Percentiles rank a stretch among this genome's conserved stretches.
These are phyloP conservation scores for Naganishia onofrii DNA, from an alignment of 768 basidiomycete species.

Conservation along the genomic window DNA sequence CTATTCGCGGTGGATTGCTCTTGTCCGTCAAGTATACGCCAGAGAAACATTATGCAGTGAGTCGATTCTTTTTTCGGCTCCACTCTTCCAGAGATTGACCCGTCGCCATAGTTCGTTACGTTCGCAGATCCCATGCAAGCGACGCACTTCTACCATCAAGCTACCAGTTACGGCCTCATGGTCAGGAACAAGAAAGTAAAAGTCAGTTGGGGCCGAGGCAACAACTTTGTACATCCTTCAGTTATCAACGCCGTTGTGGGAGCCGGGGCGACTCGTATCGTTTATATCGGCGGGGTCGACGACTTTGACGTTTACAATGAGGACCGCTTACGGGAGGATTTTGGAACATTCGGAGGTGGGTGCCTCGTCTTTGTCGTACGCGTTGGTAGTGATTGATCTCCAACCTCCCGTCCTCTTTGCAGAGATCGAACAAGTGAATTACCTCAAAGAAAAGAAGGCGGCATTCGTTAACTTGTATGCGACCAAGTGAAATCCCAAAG, in stretches of 20 bases:
- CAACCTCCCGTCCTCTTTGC: background rate
- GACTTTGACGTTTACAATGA: constrained; percentile 91
- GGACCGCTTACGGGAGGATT: constrained; percentile 85
- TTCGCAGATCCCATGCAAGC: constrained; percentile 93
- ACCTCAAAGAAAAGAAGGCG: constrained; percentile 85
- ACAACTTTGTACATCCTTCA: constrained; percentile 77
- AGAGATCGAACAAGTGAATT: constrained; percentile 95
- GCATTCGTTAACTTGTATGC: constrained; percentile 60
- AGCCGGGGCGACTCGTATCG: constrained; percentile 89
- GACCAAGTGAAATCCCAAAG: too few relatives aligned
- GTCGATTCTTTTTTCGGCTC: constrained; percentile 47
- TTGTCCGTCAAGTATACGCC: constrained; percentile 93
- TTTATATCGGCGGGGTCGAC: constrained; percentile 91
- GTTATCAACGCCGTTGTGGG: constrained; percentile 79
- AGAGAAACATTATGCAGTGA: constrained; percentile 92
- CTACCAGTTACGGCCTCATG: constrained; percentile 81
- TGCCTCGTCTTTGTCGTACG: background rate
- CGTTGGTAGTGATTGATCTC: background rate
- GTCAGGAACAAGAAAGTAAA: constrained; percentile 91
- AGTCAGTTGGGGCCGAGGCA: constrained; percentile 97
- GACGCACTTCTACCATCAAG: constrained; percentile 89
- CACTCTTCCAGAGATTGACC: background rate
- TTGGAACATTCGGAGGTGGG: constrained; percentile 76
- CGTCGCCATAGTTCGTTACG: constrained; percentile 71
- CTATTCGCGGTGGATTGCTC: constrained; percentile 91